Conservation (phyloP, 1,139 yeast genomes). For the Scheffersomyces segobiensis region DNA sequence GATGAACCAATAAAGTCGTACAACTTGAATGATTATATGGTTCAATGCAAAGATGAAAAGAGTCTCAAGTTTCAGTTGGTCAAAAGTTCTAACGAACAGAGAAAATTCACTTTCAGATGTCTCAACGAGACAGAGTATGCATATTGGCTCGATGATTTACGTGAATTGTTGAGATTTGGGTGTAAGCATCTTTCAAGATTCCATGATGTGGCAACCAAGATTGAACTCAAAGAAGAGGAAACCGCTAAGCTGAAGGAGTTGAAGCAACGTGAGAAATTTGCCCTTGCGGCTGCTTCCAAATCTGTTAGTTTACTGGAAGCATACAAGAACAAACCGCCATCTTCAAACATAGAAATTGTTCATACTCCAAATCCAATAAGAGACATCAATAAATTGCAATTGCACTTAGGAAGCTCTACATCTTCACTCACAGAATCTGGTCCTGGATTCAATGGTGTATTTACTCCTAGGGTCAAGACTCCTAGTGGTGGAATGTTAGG, state of each 20-base stretch:
- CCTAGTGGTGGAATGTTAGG: slow-evolving; percentile 22
- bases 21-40: slow-evolving; percentile 41
- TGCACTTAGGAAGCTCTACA: not conserved
- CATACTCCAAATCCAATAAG: not conserved
- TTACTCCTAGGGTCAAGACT: slow-evolving; percentile 40
- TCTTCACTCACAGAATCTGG: not conserved
- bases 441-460: slow-evolving; percentile 26
- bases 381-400: not conserved
- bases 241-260: slow-evolving; percentile 9
- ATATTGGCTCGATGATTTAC: slow-evolving; percentile 41
- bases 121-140: slow-evolving; percentile 29
- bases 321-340: not conserved
- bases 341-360: not conserved
- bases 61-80: slow-evolving; percentile 37
- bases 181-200: slow-evolving; percentile 35
- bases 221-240: slow-evolving; percentile 18
- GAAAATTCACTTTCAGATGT: slow-evolving; percentile 43
- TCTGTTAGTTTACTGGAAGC: not conserved
- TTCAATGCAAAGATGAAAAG: slow-evolving; percentile 35
- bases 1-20: slow-evolving; percentile 45
- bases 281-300: not conserved
- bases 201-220: slow-evolving; percentile 32
- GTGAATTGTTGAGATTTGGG: slow-evolving; percentile 40
- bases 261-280: slow-evolving; percentile 5
- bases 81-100: slow-evolving; percentile 27